Evolutionary conservation across 2,329 filamentous ascomycete species (phyloP), one percentile per base, ranked within the genome.

Genomic region (Cordyceps tenuipes): DNA sequence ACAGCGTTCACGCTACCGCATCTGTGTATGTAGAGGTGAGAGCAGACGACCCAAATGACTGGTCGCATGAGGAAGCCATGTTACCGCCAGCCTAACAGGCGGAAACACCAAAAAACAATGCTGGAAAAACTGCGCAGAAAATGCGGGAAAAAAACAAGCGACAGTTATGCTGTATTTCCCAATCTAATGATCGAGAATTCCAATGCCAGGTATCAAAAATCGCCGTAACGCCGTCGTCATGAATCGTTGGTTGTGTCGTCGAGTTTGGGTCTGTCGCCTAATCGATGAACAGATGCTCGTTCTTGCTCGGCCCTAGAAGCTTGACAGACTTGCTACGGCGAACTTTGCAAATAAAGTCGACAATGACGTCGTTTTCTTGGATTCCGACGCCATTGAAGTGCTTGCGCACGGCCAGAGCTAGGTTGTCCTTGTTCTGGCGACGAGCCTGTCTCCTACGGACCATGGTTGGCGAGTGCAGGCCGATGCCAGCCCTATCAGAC

Each of bases 321-420:
- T 66, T 70, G 5, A 67, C 61, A 21, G 62, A 60, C 59, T 68
- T 69, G 21, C 74, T 70, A 62, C 70, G 71, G 26, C 71, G 71
- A 34, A 89, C 80, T 69, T 85, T 88, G 77, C 90, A 89, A 63
- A 91, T 78, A 69, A 91, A 84, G 64, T 89, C 88, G 60, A 92
- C 88, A 61, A 94, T 88, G 64, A 91, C 86, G 67, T 94, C 90
- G 69, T 87, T 91, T 76, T 95, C 90, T 64, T 86, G 87, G 46
- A 93, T 83, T 17, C 87, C 88, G 64, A 89, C 79, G 39, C 84
- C 85, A 69, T 94, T 94, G 76, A 94, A 94, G 73, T 94, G 89
- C 71, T 91, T 92, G 64, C 89, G 81, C 53, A 92, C 87, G 1
- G 83, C 80, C 64, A 85, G 79, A 9, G 88, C 87, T 59, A 95